phyloP scores from a whole-genome alignment of 768 basidiomycete genomes.

The Boletus tomentosulus region DNA sequence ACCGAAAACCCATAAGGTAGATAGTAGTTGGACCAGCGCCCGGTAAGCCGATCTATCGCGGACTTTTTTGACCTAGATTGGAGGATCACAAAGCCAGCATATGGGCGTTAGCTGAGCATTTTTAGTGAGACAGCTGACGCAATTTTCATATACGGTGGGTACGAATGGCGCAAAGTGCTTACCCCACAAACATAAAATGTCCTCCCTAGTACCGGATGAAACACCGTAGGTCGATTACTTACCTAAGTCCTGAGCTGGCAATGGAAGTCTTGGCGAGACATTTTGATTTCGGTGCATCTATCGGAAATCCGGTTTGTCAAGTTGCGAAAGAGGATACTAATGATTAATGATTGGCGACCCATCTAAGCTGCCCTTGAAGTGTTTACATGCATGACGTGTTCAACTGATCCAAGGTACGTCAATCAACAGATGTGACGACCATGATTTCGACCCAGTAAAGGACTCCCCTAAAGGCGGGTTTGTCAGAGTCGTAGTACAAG shows the following conservation, averaged over 20 bases:
- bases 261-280: conserved; percentile 1
- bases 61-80: not conserved
- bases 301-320: not conserved
- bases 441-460: conserved; percentile 3
- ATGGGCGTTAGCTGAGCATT: not conserved
- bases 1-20: not conserved
- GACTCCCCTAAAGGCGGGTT: not conserved
- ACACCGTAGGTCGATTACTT: conserved; percentile 1
- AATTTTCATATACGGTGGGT: not conserved
- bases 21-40: not conserved
- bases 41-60: not conserved
- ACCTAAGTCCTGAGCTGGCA: conserved; percentile 1
- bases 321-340: not conserved
- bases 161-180: conserved; percentile 22
- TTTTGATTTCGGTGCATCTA: not conserved
- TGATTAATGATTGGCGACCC: not conserved
- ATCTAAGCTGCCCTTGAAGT: not conserved
- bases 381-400: not conserved
- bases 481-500: not conserved
- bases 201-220: not conserved
- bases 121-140: not conserved
- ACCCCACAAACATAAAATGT: conserved; percentile 18
- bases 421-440: conserved; percentile 13
- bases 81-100: not conserved
- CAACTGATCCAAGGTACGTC: conserved; percentile 11